Evolutionary conservation across 768 basidiomycete genomes (phyloP), one percentile per base, ranked within the genome.

Genomic region (Lactarius sp.): DNA sequence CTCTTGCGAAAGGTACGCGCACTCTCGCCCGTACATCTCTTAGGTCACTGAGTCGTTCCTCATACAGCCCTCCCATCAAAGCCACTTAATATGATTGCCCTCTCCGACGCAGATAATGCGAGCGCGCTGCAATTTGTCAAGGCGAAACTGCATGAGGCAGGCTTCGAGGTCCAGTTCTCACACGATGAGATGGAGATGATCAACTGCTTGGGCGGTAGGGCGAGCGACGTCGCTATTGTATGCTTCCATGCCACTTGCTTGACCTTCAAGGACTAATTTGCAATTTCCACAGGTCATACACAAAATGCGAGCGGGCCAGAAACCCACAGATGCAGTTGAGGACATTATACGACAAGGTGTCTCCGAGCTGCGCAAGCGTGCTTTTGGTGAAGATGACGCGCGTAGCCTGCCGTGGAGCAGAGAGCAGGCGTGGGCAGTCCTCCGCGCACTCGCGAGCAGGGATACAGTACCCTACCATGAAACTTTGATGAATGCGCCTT

Each of bases 351-450:
- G 76, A 22, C 82, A 91, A 16, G 87, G 87, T 39, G 84, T 94
- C 10, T 81, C 85, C 39, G 94, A 97, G 72, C 76, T 98, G 55
- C 79, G 90, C 52, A 98, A 98, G 80, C 88, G 83, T 52, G 91
- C 91, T 0, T 99, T 98, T 71, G 96, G 94, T 0, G 94, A 97
- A 1, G 93, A 96, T 59, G 95, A 97, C 70, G 88, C 89, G 3
- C 94, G 93, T 74, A 78, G 71, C 52, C 74, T 96, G 44, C 78
- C 85, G 0, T 99, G 97, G 97, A 81, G 86, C 5, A 79, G 87
- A 52, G 88, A 92, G 64, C 94, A 98, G 71, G 94, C 85, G 0
- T 98, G 94, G 93, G 81, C 78, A 20, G 77, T 98, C 16, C 78
- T 98, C 59, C 88, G 86, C 69, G 77, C 80, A 12, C 80, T 99